These are phyloP conservation scores for Solanum tarapatanum DNA, from an alignment of 257 asterid genomes.

Conservation along the genomic window DNA sequence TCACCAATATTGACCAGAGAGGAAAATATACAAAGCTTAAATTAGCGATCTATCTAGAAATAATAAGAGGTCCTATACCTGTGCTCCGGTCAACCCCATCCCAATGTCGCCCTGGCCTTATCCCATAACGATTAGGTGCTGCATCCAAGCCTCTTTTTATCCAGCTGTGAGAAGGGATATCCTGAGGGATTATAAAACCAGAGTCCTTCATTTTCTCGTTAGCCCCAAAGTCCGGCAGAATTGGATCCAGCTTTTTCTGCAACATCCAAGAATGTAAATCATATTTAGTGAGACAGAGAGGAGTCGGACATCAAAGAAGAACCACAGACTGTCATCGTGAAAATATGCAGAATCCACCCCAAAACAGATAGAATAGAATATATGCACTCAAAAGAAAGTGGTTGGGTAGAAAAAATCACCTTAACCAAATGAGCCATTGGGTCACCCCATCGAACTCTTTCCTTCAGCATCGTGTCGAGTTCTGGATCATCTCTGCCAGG, in stretches of 20 bases:
- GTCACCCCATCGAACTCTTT: conserved; percentile 85
- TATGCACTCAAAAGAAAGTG: background rate
- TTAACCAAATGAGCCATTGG: conserved; percentile 91
- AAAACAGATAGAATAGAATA: background rate
- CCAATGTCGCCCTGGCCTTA: conserved; percentile 94
- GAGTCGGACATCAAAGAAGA: background rate
- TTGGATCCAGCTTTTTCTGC: conserved; percentile 55
- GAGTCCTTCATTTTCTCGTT: conserved; percentile 73
- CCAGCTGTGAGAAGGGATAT: conserved; percentile 78
- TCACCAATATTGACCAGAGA: background rate
- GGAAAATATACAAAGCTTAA: background rate
- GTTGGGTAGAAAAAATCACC: conserved; percentile 16
- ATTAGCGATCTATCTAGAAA: background rate
- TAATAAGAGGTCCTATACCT: conserved; percentile 21
- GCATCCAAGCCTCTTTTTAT: conserved; percentile 54
- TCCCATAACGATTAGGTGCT: conserved; percentile 74
- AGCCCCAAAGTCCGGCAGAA: conserved; percentile 55
- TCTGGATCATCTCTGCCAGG: conserved; percentile 73
- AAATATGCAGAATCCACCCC: background rate
- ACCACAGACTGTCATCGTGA: background rate
- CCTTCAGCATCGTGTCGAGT: conserved; percentile 81
- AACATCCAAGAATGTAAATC: conserved; percentile 6
- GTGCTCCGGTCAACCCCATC: conserved; percentile 88
- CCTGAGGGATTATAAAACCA: conserved; percentile 80
- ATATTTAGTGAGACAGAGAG: background rate